Evolutionary conservation across 2,329 filamentous ascomycete genomes (phyloP), one percentile per base, ranked within the genome.

Genomic region (Seiridium cupressi): DNA sequence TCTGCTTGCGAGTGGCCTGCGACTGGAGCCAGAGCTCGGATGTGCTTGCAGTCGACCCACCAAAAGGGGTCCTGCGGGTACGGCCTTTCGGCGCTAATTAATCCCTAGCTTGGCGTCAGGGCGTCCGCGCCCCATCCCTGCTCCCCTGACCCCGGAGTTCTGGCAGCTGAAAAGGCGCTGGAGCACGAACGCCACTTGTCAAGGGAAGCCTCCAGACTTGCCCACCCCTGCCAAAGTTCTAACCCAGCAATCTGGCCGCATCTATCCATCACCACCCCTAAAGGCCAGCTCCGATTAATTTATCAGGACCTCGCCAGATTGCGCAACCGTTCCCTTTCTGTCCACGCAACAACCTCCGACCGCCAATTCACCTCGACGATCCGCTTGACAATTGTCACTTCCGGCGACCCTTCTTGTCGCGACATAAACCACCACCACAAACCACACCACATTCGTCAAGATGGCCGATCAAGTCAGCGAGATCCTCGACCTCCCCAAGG

Each of bases 401-500:
- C 60, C 55, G 48, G 55, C 51, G 40, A n/a, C 42, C 44, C 18
- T 42, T n/a, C 18, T 2, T 11, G 6, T 7, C 32, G 13, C 49
- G 4, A 35, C 9, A 13, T 18, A 55, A 44, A 40, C 36, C 36
- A 18, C 42, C 46, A 5, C 54, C 31, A 55, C 51, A 9, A n/a
- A 9, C 59, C 35, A 44, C 51, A 18, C 34, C 34, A 54, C 34
- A 44, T 40, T 34, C 55, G 44, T 56, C 55, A 55, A 44, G 10
- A 62, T 62, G 61, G 40, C 54, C 11, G 61, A 62, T 55, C 58
- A 60, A 53, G 31, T 62, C 5, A 55, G 58, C 51, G 61, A 62
- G 46, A 55, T 62, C 44, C 61, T 62, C 53, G 61, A 60, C 58
- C 44, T 87, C 72, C 87, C 87, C 68, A 79, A 80, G 72, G 85